These are phyloP conservation scores for Penicillium crustosum DNA, from an alignment of 2,329 filamentous ascomycete species.

Conservation along the genomic window DNA sequence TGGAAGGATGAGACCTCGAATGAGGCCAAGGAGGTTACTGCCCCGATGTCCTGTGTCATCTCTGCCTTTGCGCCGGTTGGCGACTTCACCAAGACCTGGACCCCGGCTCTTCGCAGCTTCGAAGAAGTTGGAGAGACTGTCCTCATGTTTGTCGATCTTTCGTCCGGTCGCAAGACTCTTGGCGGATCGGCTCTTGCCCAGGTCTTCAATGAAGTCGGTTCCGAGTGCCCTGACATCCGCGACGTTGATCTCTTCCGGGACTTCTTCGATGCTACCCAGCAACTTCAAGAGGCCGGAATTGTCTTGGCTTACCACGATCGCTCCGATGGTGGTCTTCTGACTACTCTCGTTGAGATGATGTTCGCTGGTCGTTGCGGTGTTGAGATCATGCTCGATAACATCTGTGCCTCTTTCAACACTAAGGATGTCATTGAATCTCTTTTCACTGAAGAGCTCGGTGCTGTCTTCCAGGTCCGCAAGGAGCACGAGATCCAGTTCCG, in stretches of 20 bases:
- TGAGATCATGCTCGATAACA: constrained; percentile 76
- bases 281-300: constrained; percentile 64
- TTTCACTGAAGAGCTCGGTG: constrained; percentile 95
- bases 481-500: constrained; percentile 81
- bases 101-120: constrained; percentile 75
- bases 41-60: constrained; percentile 86
- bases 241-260: constrained; percentile 79
- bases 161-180: constrained; percentile 73
- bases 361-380: constrained; percentile 90
- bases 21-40: constrained; percentile 79
- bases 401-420: constrained; percentile 59
- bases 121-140: constrained; percentile 88
- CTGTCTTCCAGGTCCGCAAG: constrained; percentile 91
- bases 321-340: constrained; percentile 89
- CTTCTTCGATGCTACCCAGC: constrained; percentile 82
- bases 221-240: constrained; percentile 81
- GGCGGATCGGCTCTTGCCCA: constrained; percentile 92
- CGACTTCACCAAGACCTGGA: constrained; percentile 86
- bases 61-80: constrained; percentile 85
- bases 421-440: constrained; percentile 71
- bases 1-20: constrained; percentile 73
- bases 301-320: constrained; percentile 94
- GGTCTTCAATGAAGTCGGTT: constrained; percentile 79
- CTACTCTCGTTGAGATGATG: constrained; percentile 94
- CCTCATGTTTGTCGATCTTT: constrained; percentile 88